Percentiles rank a stretch among this genome's conserved stretches.
These are phyloP conservation scores for Cystobasidium tubakii DNA, from an alignment of 768 basidiomycete genomes.

Conservation along the genomic window DNA sequence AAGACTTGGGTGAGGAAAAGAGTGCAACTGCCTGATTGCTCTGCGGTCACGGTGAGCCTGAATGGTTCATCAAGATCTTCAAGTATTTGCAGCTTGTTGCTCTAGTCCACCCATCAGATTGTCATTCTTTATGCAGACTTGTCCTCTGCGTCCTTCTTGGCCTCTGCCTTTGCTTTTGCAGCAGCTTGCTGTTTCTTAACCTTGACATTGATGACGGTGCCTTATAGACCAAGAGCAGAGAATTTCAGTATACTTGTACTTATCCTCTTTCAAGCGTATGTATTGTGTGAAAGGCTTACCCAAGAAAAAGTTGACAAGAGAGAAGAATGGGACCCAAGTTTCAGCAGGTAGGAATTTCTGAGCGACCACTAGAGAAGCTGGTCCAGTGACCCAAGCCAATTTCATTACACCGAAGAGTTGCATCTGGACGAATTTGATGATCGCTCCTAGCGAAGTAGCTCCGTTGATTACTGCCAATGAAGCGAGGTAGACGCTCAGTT, in stretches of 20 bases:
- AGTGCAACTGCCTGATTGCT: no score
- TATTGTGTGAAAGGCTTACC: constrained; percentile 49
- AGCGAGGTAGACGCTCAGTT: constrained; percentile 65
- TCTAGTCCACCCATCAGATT: no score
- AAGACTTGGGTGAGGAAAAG: no score
- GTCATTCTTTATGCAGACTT: constrained; percentile 23
- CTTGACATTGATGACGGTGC: constrained; percentile 20
- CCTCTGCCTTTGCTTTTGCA: constrained; percentile 19
- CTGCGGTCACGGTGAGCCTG: no score
- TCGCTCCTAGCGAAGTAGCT: constrained; percentile 61
- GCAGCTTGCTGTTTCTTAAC: constrained; percentile 35
- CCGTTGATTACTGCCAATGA: constrained; percentile 80
- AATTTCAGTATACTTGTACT: not conserved
- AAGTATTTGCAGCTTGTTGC: no score
- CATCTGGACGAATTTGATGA: constrained; percentile 47
- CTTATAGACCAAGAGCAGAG: not conserved
- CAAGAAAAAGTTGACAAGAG: constrained; percentile 64
- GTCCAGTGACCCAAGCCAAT: constrained; percentile 52
- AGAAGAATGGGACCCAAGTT: constrained; percentile 89
- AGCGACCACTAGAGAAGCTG: constrained; percentile 21
- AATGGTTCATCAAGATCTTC: no score
- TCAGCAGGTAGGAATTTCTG: constrained; percentile 47
- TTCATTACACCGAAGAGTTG: constrained; percentile 51
- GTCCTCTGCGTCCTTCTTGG: constrained; percentile 35
- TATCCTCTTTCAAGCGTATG: not conserved